Conservation (phyloP, 2,329 filamentous ascomycete genomes). For the Penicillium sp. region DNA sequence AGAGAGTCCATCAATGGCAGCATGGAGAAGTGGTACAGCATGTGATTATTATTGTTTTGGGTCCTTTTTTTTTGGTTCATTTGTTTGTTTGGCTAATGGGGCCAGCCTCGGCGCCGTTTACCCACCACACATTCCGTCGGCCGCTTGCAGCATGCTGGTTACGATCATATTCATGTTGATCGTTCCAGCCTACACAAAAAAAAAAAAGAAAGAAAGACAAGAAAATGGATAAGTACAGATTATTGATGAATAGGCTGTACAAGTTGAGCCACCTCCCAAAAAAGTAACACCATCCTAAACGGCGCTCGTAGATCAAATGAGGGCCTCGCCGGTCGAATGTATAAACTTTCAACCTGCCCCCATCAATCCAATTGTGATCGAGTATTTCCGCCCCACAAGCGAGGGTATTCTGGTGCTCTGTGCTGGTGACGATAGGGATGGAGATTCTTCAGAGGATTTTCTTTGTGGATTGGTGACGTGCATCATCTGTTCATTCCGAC, state of each 20-base stretch:
- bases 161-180: background rate
- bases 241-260: background rate
- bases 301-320: background rate
- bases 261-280: background rate
- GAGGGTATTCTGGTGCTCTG: background rate
- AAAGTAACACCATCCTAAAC: too few species aligned
- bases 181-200: too few species aligned
- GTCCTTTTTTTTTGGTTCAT: background rate
- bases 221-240: background rate
- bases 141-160: constrained; percentile 2
- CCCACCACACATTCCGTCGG: constrained; percentile 1
- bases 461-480: too few species aligned
- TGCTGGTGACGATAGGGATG: background rate
- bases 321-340: background rate
- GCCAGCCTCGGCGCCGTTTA: background rate
- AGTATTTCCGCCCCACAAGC: background rate
- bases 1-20: too few species aligned
- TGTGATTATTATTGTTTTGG: too few species aligned
- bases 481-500: too few species aligned
- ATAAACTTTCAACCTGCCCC: too few species aligned
- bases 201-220: too few species aligned
- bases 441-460: too few species aligned
- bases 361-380: background rate
- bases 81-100: background rate
- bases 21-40: too few species aligned